phyloP scores from a whole-genome alignment of 2,329 filamentous ascomycete species.

The Davidsoniella australis region DNA sequence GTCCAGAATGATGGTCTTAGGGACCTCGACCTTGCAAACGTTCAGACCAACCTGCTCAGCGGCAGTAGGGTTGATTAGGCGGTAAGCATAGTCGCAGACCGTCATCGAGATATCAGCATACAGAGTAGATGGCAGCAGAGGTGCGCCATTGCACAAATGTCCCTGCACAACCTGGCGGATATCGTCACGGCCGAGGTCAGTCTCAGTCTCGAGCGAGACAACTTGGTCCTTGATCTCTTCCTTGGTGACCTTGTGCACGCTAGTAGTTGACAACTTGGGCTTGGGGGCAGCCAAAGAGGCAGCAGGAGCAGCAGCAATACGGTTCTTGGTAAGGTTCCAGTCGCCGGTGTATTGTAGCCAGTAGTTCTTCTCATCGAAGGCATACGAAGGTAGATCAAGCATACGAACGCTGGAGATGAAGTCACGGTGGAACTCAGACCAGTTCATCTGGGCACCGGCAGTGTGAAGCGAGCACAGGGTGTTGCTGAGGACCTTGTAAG shows the following conservation, averaged over 20 bases:
- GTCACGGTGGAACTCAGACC: constrained; percentile 49
- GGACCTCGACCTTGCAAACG: constrained; percentile 49
- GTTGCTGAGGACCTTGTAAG: constrained; percentile 45
- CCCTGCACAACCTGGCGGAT: constrained; percentile 42
- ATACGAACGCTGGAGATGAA: constrained; percentile 28
- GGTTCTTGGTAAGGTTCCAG: constrained; percentile 56
- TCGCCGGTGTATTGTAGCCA: constrained; percentile 49
- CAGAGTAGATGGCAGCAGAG: constrained; percentile 43
- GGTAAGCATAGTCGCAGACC: constrained; percentile 44
- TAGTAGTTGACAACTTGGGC: constrained; percentile 44
- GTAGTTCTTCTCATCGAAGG: constrained; percentile 58
- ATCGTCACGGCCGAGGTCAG: constrained; percentile 46
- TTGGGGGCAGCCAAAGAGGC: constrained; percentile 22
- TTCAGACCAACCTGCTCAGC: constrained; percentile 40
- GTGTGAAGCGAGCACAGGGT: constrained; percentile 41
- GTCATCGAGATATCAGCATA: constrained; percentile 49
- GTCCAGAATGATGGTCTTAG: constrained; percentile 49
- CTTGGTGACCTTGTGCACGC: constrained; percentile 45
- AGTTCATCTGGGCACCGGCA: constrained; percentile 46
- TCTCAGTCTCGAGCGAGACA: constrained; percentile 38
- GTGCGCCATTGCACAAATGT: constrained; percentile 50
- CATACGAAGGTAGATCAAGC: constrained; percentile 49
- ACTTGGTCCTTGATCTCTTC: constrained; percentile 45
- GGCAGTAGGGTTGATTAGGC: constrained; percentile 39
- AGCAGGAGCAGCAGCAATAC: constrained; percentile 27